Conservation (phyloP, 1,284 basidiomycete genomes). For the Neotropicomus parvogracilis region DNA sequence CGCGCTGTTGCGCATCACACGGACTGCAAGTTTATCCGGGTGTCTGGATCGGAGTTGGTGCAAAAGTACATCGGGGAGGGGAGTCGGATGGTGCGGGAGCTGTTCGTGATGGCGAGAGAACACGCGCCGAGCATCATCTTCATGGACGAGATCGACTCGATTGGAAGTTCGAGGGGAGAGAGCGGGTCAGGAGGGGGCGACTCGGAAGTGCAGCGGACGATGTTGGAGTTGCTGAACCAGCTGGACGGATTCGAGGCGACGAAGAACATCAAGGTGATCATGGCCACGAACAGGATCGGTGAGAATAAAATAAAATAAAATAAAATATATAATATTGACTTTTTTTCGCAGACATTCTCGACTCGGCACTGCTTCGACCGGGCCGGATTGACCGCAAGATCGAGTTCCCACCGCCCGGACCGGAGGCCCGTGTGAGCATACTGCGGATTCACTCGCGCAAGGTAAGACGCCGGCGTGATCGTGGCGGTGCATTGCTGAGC, state of each 20-base stretch:
- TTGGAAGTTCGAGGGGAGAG: conserved; percentile 91
- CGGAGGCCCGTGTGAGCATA: conserved; percentile 95
- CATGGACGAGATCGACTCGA: conserved; percentile 99
- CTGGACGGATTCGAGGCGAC: conserved; percentile 96
- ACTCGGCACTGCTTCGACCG: conserved; percentile 90
- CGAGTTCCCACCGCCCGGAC: conserved; percentile 98
- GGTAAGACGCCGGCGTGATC: conserved; percentile 39
- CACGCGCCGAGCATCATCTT: conserved; percentile 99
- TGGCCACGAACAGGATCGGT: conserved; percentile 98
- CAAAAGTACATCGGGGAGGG: conserved; percentile 99
- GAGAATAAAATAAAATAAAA: not conserved
- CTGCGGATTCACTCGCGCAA: conserved; percentile 96
- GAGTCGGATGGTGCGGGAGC: conserved; percentile 91
- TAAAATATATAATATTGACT: conserved; percentile 9
- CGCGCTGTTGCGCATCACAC: conserved; percentile 97
- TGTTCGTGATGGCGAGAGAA: conserved; percentile 98
- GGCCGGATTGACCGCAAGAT: conserved; percentile 99
- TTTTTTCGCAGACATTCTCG: conserved; percentile 75
- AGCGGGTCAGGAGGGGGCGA: conserved; percentile 88
- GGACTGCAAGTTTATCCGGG: conserved; percentile 97
- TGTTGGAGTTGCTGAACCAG: conserved; percentile 96
- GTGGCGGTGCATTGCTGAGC: conserved; percentile 6
- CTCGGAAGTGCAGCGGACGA: conserved; percentile 96
- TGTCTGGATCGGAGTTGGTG: conserved; percentile 92
- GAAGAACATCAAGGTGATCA: conserved; percentile 99